A percentile compares a stretch with the other conserved stretches of the same genome.
phyloP scores from a whole-genome alignment of 768 basidiomycete genomes.

The Trametes cinnabarina region DNA sequence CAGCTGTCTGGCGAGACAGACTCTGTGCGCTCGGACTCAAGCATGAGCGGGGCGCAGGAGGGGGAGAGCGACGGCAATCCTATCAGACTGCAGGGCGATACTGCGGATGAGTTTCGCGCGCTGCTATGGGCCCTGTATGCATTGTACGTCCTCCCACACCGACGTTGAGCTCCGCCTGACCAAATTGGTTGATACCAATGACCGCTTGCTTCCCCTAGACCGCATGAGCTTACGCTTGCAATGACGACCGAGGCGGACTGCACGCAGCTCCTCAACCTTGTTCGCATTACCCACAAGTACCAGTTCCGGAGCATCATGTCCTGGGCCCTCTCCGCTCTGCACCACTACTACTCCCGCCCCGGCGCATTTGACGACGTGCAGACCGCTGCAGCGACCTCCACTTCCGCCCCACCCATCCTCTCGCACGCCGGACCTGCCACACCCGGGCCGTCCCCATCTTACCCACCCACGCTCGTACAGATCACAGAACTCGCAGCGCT shows the following conservation, averaged over 20 bases:
- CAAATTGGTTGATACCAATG: background rate
- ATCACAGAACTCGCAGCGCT: conserved; percentile 53
- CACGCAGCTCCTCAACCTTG: conserved; percentile 45
- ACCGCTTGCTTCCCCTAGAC: conserved; percentile 33
- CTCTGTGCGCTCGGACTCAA: conserved; percentile 27
- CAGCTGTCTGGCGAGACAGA: conserved; percentile 31
- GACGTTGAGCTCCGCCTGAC: no score
- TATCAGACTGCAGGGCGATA: conserved; percentile 46
- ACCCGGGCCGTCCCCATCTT: background rate
- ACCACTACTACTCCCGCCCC: conserved; percentile 35
- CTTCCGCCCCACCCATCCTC: conserved; percentile 19
- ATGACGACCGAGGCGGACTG: conserved; percentile 43
- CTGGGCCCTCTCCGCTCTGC: conserved; percentile 45
- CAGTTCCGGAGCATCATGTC: conserved; percentile 43
- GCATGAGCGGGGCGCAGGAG: conserved; percentile 36
- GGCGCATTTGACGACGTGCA: conserved; percentile 29
- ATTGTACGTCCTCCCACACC: conserved; percentile 38
- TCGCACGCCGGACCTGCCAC: conserved; percentile 8
- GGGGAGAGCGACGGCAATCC: conserved; percentile 51
- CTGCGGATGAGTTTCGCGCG: conserved; percentile 48
- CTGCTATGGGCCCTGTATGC: conserved; percentile 54
- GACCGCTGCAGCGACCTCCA: conserved; percentile 9
- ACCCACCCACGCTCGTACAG: conserved; percentile 40
- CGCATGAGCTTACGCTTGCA: conserved; percentile 45
- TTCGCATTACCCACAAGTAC: conserved; percentile 49